Conservation (phyloP, 1,139 yeast species). For the Williopsis jadinii region DNA sequence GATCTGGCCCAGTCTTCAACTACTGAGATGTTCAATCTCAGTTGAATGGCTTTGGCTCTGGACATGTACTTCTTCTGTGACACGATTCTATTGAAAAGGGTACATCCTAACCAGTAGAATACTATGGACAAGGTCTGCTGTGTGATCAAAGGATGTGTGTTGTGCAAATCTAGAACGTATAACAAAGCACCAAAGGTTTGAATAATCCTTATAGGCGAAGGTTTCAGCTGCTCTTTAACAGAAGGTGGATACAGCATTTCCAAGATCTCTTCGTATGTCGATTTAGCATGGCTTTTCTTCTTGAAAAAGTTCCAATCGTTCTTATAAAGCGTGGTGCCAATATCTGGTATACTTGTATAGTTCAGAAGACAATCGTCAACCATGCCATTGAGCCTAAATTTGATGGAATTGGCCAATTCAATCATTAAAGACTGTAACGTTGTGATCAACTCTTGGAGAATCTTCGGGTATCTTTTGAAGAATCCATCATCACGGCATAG, state of each 20-base stretch:
- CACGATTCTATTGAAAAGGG: slow-evolving; percentile 67
- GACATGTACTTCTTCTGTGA: slow-evolving; percentile 55
- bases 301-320: slow-evolving; percentile 74
- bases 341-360: slow-evolving; percentile 60
- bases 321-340: slow-evolving; percentile 43
- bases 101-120: slow-evolving; percentile 68
- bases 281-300: slow-evolving; percentile 28
- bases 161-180: slow-evolving; percentile 77
- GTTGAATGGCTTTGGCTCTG: slow-evolving; percentile 82
- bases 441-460: slow-evolving; percentile 54
- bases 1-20: slow-evolving; percentile 91
- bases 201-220: slow-evolving; percentile 80
- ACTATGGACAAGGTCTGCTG: slow-evolving; percentile 76
- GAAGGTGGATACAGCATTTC: slow-evolving; percentile 70
- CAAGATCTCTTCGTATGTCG: slow-evolving; percentile 58
- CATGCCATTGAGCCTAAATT: slow-evolving; percentile 47
- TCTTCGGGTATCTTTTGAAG: slow-evolving; percentile 44
- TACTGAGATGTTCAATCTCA: slow-evolving; percentile 75
- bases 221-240: slow-evolving; percentile 58
- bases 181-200: slow-evolving; percentile 86
- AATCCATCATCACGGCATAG: slow-evolving; percentile 48
- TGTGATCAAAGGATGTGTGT: slow-evolving; percentile 67
- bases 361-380: slow-evolving; percentile 59
- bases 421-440: slow-evolving; percentile 55
- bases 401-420: slow-evolving; percentile 58